Evolutionary conservation across 495 filamentous ascomycete species (phyloP).

Genomic region (Neurospora sp.): DNA sequence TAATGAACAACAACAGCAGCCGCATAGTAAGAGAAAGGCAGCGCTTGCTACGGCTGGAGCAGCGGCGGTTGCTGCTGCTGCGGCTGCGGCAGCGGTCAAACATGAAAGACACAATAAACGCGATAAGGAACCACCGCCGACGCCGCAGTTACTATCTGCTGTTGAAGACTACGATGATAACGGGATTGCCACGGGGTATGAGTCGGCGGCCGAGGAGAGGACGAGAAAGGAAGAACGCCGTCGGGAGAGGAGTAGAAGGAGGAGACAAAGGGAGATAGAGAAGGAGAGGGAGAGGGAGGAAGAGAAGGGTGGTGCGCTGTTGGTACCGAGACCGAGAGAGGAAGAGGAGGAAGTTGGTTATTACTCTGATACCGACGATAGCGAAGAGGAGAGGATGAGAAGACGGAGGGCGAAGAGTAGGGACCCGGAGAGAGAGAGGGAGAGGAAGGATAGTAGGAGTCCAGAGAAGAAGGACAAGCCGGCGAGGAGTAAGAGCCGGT

Average conservation of each 20-base stretch:
- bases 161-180: not conserved
- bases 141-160: not conserved
- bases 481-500: slow-evolving; percentile 46
- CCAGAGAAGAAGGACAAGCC: slow-evolving; percentile 32
- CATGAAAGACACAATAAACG: not conserved
- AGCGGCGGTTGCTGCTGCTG: not conserved
- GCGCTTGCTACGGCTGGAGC: not conserved
- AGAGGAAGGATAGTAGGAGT: slow-evolving; percentile 13
- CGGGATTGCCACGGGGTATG: slow-evolving; percentile 13
- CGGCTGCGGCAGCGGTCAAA: not conserved
- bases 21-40: not conserved
- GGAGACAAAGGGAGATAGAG: slow-evolving; percentile 6
- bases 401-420: slow-evolving; percentile 29
- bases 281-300: not conserved
- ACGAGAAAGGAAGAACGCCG: slow-evolving; percentile 9
- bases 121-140: slow-evolving; percentile 26
- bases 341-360: slow-evolving; percentile 1
- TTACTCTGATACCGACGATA: slow-evolving; percentile 15
- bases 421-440: slow-evolving; percentile 23
- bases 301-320: not conserved
- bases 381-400: slow-evolving; percentile 34
- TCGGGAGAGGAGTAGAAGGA: not conserved
- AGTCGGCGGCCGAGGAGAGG: slow-evolving; percentile 23
- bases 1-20: not conserved
- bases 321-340: slow-evolving; percentile 1